These are phyloP conservation scores for Salix arbutifolia DNA, from an alignment of 345 rosid species.

Conservation along the genomic window DNA sequence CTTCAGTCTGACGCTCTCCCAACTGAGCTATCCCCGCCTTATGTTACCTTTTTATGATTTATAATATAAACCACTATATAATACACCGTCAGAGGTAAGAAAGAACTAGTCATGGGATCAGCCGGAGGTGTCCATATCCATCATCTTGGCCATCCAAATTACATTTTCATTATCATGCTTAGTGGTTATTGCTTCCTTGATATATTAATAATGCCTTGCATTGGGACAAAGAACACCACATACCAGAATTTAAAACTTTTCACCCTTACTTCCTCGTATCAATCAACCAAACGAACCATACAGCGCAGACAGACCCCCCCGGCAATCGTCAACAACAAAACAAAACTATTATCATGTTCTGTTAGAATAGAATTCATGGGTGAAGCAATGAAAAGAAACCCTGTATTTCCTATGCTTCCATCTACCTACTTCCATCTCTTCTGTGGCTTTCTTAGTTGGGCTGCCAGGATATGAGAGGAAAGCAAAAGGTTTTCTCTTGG, in stretches of 20 bases:
- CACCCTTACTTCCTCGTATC: not conserved
- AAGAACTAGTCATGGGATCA: not conserved
- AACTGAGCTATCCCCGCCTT: constrained; percentile 83
- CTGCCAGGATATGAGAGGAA: no score
- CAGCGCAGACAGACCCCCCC: not conserved
- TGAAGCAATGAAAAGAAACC: no score
- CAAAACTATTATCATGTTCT: not conserved
- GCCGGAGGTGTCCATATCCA: not conserved
- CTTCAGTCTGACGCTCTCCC: constrained; percentile 98
- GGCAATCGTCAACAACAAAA: not conserved
- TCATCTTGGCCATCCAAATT: not conserved
- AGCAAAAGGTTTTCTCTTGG: no score
- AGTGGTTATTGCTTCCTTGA: not conserved
- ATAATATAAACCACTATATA: accelerated
- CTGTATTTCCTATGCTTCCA: no score
- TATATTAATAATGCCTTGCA: not conserved
- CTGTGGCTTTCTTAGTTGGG: no score
- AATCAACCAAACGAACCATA: not conserved
- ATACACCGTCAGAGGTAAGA: not conserved
- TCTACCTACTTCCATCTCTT: no score
- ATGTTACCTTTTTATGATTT: no score
- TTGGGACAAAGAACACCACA: not conserved
- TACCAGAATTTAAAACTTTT: not conserved
- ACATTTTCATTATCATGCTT: no score
- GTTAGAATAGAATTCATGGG: no score